These are phyloP conservation scores for Cordyceps cateniannulata DNA, from an alignment of 2,329 filamentous ascomycete genomes.

Conservation along the genomic window DNA sequence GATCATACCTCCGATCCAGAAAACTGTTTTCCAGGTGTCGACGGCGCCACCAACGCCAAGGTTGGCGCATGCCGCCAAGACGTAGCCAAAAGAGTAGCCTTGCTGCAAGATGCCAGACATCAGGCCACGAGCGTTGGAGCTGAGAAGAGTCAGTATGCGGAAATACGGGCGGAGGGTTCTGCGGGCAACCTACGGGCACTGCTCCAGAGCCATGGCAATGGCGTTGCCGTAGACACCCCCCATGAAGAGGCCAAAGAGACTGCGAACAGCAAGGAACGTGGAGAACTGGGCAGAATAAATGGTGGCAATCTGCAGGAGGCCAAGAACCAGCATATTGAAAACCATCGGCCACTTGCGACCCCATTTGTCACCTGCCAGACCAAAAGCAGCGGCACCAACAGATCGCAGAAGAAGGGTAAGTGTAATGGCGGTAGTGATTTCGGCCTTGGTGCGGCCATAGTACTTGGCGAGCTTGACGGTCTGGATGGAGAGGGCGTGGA, in stretches of 20 bases:
- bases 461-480: slow-evolving; percentile 59
- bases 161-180: neutral
- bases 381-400: slow-evolving; percentile 69
- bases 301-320: slow-evolving; percentile 63
- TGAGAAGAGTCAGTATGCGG: slow-evolving; percentile 19
- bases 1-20: slow-evolving; percentile 56
- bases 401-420: slow-evolving; percentile 69
- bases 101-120: slow-evolving; percentile 80
- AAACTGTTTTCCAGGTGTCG: slow-evolving; percentile 68
- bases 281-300: slow-evolving; percentile 68
- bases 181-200: slow-evolving; percentile 51
- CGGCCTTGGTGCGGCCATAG: slow-evolving; percentile 48
- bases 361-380: slow-evolving; percentile 70
- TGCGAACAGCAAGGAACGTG: slow-evolving; percentile 68
- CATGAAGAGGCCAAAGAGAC: slow-evolving; percentile 73
- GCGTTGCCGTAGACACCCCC: slow-evolving; percentile 75
- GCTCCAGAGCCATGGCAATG: slow-evolving; percentile 70
- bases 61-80: slow-evolving; percentile 69
- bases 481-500: slow-evolving; percentile 74
- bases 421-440: slow-evolving; percentile 69
- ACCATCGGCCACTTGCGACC: slow-evolving; percentile 84
- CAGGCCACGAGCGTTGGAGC: slow-evolving; percentile 62
- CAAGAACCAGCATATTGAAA: slow-evolving; percentile 67
- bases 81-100: slow-evolving; percentile 74
- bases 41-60: slow-evolving; percentile 60